Percentiles rank a stretch among this genome's conserved stretches.
These are phyloP conservation scores for Colletotrichum sp. DNA, from an alignment of 2,329 filamentous ascomycete genomes.

Conservation along the genomic window DNA sequence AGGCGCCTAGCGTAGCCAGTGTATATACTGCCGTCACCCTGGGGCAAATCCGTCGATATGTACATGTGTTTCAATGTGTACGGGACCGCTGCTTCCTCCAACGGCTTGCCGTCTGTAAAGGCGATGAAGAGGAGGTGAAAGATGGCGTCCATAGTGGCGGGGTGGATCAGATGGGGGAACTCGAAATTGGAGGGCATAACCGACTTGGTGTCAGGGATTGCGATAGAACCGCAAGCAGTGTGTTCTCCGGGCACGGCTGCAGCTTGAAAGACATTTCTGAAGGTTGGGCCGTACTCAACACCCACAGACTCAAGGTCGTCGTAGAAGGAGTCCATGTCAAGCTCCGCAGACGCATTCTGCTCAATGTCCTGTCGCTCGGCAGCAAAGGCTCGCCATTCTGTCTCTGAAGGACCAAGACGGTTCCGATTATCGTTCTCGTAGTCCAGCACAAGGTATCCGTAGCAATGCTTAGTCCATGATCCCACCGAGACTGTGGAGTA, in stretches of 20 bases:
- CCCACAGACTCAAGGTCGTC: constrained; percentile 16
- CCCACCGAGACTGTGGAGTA: neutral
- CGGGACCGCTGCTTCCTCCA: neutral
- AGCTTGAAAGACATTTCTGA: constrained; percentile 8
- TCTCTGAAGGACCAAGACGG: neutral
- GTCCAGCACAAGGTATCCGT: neutral
- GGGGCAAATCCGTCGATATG: neutral
- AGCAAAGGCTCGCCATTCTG: neutral
- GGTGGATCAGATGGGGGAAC: constrained; percentile 34
- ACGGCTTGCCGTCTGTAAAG: neutral
- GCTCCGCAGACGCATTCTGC: neutral
- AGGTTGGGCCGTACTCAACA: constrained; percentile 22
- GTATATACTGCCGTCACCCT: neutral
- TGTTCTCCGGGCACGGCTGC: neutral
- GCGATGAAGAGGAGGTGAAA: constrained; percentile 24
- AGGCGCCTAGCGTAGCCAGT: neutral
- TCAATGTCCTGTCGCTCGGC: neutral
- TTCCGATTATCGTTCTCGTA: neutral
- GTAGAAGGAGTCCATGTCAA: constrained; percentile 22
- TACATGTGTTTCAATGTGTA: constrained; percentile 1
- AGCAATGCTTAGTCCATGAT: neutral
- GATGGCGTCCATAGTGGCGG: constrained; percentile 34
- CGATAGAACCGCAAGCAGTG: neutral
- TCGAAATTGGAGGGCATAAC: constrained; percentile 35
- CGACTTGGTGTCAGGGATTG: constrained; percentile 20